A percentile compares a stretch with the other conserved stretches of the same genome.
Conservation (phyloP, 805 yeast genomes). For the Monosporozyma yasuniensis region DNA sequence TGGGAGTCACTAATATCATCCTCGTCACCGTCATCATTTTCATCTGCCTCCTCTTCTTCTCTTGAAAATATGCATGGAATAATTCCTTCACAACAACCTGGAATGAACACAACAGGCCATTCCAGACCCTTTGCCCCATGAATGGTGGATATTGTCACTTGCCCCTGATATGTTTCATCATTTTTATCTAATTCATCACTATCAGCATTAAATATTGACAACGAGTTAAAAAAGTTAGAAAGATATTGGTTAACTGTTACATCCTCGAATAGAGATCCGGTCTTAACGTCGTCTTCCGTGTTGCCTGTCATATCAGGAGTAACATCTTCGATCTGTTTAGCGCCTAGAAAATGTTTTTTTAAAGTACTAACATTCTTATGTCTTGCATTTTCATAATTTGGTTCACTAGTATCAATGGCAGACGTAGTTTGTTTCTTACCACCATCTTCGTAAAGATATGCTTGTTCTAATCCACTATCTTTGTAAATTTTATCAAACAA, state of each 20-base stretch:
- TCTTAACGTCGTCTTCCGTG: background rate
- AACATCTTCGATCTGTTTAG: constrained; percentile 3
- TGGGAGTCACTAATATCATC: constrained; percentile 5
- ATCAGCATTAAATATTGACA: constrained; percentile 28
- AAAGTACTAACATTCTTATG: constrained; percentile 22
- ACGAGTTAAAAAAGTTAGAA: constrained; percentile 31
- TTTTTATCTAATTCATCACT: constrained; percentile 12
- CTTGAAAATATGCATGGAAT: constrained; percentile 47
- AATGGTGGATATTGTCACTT: constrained; percentile 64
- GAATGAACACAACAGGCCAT: constrained; percentile 87
- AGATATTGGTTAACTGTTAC: constrained; percentile 11
- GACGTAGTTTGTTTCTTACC: constrained; percentile 19
- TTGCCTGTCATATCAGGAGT: background rate
- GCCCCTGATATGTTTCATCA: constrained; percentile 21
- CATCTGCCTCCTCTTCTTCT: constrained; percentile 14
- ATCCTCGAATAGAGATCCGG: background rate
- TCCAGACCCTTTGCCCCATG: constrained; percentile 93
- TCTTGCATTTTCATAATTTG: constrained; percentile 20
- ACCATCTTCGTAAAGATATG: constrained; percentile 21
- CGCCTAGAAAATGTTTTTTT: constrained; percentile 19
- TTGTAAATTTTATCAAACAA: constrained; percentile 26
- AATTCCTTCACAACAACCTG: constrained; percentile 57
- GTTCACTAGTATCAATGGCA: constrained; percentile 12
- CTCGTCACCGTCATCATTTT: constrained; percentile 9
- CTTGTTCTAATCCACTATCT: constrained; percentile 23